Percentiles rank a stretch among this genome's conserved stretches.
Conservation (phyloP, 345 rosid genomes). For the Cochlearia excelsa region DNA sequence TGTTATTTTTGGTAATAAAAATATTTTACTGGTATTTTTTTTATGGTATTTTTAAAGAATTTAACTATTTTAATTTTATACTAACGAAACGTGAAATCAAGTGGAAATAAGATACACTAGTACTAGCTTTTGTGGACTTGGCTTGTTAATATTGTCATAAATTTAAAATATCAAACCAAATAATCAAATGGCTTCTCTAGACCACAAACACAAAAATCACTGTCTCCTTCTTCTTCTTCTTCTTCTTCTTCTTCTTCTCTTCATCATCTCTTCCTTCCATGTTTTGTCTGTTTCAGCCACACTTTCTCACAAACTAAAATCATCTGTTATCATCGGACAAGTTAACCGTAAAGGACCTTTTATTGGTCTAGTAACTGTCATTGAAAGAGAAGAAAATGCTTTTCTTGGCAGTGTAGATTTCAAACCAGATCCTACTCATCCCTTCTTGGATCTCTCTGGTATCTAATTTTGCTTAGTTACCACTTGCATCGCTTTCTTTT, state of each 20-base stretch:
- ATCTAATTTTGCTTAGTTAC: too few species aligned
- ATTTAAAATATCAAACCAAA: constrained; percentile 13
- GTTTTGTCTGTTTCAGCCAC: constrained; percentile 23
- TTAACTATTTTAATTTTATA: too few species aligned
- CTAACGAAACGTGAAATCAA: too few species aligned
- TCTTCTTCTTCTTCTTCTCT: constrained; percentile 4
- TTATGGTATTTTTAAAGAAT: too few species aligned
- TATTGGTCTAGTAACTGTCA: constrained; percentile 48
- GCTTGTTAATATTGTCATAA: too few species aligned
- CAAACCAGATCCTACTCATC: constrained; percentile 33
- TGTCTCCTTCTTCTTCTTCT: too few species aligned
- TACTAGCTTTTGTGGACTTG: too few species aligned
- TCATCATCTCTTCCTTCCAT: constrained; percentile 13
- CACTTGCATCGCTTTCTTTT: constrained; percentile 9
- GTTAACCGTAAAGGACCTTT: constrained; percentile 46
- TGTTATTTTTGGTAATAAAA: too few species aligned
- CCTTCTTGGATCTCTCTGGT: constrained; percentile 53
- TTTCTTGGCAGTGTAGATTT: constrained; percentile 38
- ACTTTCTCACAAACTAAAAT: constrained; percentile 9
- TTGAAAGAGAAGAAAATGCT: constrained; percentile 44
- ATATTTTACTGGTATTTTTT: too few species aligned
- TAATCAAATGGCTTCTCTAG: constrained; percentile 19
- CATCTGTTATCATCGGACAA: constrained; percentile 27
- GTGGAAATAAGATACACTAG: too few species aligned
- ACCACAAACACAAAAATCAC: too few species aligned